Base-by-base conservation (phyloP, 2,329 filamentous ascomycete species). In the Aspergillus felis region DNA sequence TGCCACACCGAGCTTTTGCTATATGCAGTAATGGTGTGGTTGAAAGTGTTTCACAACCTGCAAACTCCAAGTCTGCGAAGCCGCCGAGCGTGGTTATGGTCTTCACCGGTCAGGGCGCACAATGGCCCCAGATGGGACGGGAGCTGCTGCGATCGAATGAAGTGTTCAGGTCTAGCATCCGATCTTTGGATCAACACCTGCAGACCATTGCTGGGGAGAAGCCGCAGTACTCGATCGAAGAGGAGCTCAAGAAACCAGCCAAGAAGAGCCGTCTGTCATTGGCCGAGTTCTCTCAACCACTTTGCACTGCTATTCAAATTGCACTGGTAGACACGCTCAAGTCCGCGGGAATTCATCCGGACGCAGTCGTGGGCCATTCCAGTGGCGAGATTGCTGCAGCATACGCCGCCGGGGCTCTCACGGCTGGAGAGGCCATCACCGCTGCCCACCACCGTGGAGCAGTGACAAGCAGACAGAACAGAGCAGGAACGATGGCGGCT, bases 41-140 rank as follows among this genome's bases (percentile, higher is more conserved):
- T 12, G 47, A 41, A 4, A 35, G 47, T 7, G 20, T 29, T 10
- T 25, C 25, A 5, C 53, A 24, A 17, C 8, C 20, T 10, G 27
- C 4, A 3, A 25, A 41, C 20, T 28, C 49, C 24, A 41, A 41
- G 29, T 27, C 50, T 10, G 24, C 35, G 35, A 20, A 27, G 17
- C 46, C 24, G 17, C 49, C 54, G n/a, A 24, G 24, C 2, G 28
- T 66, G 6, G 56, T 55, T 10, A 61, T 64, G 46, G 53, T 65
- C 1, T 66, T 65, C 42, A 66, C 64, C 3, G 64, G 64, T 3
- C 64, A 66, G 51, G 64, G 64, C 0, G 63, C 64, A 2, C 63
- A 65, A 14, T 66, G 61, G 63, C 44, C 61, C 2, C 53, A 56
- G 17, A 66, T 66, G 64, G 64, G 63, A 12, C 8, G 41, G 1